Evolutionary conservation across 805 yeast genomes (phyloP).

Genomic region (Candida nemodendra): DNA sequence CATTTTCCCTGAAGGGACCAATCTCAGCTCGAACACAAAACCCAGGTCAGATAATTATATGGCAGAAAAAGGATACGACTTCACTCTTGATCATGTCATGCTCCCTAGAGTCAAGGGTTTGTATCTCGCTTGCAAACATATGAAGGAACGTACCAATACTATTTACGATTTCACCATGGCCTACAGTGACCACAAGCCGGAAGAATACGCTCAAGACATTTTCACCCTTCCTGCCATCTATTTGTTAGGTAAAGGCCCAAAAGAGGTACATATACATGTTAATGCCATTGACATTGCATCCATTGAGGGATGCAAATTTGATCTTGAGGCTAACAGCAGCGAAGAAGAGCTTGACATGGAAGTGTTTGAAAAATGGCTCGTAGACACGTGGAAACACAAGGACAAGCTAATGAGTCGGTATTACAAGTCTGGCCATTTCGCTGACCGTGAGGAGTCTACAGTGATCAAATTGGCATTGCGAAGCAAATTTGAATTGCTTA

Average conservation of each 20-base stretch:
- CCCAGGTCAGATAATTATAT: conserved; percentile 58
- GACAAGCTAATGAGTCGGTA: conserved; percentile 68
- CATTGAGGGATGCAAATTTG: conserved; percentile 32
- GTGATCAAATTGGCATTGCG: conserved; percentile 23
- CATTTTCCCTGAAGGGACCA: conserved; percentile 95
- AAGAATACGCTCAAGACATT: conserved; percentile 73
- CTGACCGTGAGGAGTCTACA: conserved; percentile 21
- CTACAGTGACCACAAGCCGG: conserved; percentile 64
- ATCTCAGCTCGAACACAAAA: conserved; percentile 65
- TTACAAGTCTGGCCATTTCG: conserved; percentile 54
- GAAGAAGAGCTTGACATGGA: conserved; percentile 39
- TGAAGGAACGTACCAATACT: conserved; percentile 50
- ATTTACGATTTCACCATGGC: conserved; percentile 85
- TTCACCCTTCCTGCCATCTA: conserved; percentile 66
- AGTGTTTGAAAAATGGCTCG: conserved; percentile 73
- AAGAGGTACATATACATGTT: conserved; percentile 60
- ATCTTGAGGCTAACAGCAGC: conserved; percentile 44
- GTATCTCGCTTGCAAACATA: conserved; percentile 57
- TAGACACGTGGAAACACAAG: conserved; percentile 70
- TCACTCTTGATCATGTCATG: conserved; percentile 57
- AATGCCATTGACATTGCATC: conserved; percentile 47
- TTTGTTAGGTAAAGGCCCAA: conserved; percentile 71
- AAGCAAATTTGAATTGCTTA: conserved; percentile 23
- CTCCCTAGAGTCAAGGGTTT: conserved; percentile 86
- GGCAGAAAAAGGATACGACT: conserved; percentile 43